These are phyloP conservation scores for Exophiala bonariae DNA, from an alignment of 2,329 filamentous ascomycete genomes.

Conservation along the genomic window DNA sequence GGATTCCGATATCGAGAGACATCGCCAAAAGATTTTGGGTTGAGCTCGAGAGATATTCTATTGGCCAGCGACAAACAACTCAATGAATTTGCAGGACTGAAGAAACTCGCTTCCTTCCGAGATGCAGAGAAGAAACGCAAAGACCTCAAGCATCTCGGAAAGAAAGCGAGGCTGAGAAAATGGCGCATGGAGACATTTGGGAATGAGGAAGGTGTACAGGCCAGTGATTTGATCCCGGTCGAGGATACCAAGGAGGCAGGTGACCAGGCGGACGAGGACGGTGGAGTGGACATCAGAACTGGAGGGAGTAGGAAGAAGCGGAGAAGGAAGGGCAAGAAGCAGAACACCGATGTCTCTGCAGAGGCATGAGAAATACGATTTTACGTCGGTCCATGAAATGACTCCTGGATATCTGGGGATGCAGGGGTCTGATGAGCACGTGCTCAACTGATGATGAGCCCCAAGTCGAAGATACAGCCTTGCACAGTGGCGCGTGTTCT, in stretches of 20 bases:
- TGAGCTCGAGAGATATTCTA: conserved; percentile 87
- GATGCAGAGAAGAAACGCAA: conserved; percentile 85
- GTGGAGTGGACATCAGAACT: conserved; percentile 44
- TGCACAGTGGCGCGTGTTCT: too few relatives aligned
- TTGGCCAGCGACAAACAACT: conserved; percentile 82
- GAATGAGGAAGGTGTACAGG: conserved; percentile 51
- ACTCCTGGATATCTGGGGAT: too few relatives aligned
- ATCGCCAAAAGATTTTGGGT: conserved; percentile 83
- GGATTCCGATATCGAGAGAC: conserved; percentile 93
- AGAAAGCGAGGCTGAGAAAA: conserved; percentile 86
- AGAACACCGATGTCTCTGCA: conserved; percentile 7
- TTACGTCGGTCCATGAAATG: too few relatives aligned
- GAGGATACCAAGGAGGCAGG: conserved; percentile 21
- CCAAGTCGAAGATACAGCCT: too few relatives aligned
- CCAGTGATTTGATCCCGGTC: conserved; percentile 16
- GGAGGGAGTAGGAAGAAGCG: conserved; percentile 45
- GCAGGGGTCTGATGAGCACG: too few relatives aligned
- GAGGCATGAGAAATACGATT: too few relatives aligned
- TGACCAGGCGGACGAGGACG: conserved; percentile 26
- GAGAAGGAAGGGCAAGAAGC: conserved; percentile 43
- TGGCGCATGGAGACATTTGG: conserved; percentile 76
- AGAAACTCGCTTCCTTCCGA: conserved; percentile 89
- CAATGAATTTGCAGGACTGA: conserved; percentile 88
- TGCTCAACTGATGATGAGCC: too few relatives aligned
- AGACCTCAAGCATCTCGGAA: conserved; percentile 84